Base-by-base conservation (phyloP, 805 yeast species). In the Yamadazyma sp. region DNA sequence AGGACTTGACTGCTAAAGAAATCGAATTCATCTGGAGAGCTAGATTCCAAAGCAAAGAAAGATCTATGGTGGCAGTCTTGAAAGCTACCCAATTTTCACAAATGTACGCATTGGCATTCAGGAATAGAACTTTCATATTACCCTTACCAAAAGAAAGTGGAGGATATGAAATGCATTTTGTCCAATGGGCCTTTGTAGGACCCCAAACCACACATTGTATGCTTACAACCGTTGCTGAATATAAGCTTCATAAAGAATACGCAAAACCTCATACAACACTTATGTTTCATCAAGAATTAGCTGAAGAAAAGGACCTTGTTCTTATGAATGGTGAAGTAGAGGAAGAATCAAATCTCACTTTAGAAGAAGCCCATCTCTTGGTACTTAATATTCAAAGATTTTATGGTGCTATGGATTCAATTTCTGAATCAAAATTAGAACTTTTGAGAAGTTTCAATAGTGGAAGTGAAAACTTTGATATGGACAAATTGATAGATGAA, bases 251-350 rank as follows among this genome's bases (percentile, higher is more conserved):
- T 53, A 78, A 76, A 37, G 97, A 91, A 54, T 93, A 71, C 59
- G 96, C 98, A 7, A 82, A 86, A 54, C 98, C 98, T 1, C 98
- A 93, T 58, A 87, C 97, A 0, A 86, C 96, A 0, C 67, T 93
- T 43, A 77, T 80, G 59, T 84, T 91, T 69, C 97, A 91, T 62
- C 77, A 81, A 28, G 96, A 93, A 37, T 62, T 91, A 33, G 65
- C 62, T 4, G 59, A 69, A 0, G 69, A 71, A 11, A 81, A 85
- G 43, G 78, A 70, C 0, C 39, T 86, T 1, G 86, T 86, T 0
- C 65, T 93, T 45, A 85, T 89, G 94, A 88, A 88, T 47, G 96
- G 97, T 1, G 72, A 71, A 23, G 78, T 88, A 3, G 96, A 88
- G 53, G 62, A 69, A 32, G 89, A 86, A 35, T 70, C 82, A 10